A percentile compares a stretch with the other conserved stretches of the same genome.
phyloP scores from a whole-genome alignment of 2,329 filamentous ascomycete genomes.

The Colletotrichum orchidophilum region DNA sequence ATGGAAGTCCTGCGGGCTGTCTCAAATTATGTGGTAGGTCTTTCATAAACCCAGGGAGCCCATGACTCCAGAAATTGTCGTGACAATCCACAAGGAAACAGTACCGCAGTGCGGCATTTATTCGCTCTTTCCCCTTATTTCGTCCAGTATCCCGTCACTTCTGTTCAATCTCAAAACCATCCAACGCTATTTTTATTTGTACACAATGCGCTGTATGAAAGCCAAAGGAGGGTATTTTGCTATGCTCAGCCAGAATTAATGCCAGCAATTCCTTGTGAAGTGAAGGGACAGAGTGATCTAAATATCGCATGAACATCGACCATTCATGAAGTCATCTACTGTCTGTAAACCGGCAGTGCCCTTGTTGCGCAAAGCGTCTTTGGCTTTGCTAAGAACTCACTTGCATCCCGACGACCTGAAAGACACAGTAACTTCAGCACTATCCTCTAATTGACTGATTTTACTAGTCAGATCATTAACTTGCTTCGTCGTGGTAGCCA shows the following conservation, averaged over 20 bases:
- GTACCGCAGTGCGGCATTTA: too few relatives aligned
- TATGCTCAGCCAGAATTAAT: not conserved
- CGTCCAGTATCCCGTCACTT: too few relatives aligned
- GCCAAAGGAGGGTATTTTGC: not conserved
- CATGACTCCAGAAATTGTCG: too few relatives aligned
- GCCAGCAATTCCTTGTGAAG: not conserved
- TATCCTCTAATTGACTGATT: not conserved
- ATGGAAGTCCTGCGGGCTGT: not conserved
- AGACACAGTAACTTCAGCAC: slow-evolving; percentile 12
- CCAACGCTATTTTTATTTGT: too few relatives aligned
- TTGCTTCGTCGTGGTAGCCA: not conserved
- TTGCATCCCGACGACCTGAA: slow-evolving; percentile 5
- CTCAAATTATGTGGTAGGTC: too few relatives aligned
- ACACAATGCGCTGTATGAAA: too few relatives aligned
- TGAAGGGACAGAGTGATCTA: not conserved
- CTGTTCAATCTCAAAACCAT: too few relatives aligned
- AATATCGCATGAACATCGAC: not conserved
- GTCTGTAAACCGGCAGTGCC: not conserved
- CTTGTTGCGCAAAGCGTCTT: too few relatives aligned
- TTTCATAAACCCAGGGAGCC: too few relatives aligned
- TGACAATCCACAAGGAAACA: too few relatives aligned
- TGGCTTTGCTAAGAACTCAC: not conserved
- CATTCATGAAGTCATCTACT: not conserved
- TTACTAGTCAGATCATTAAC: not conserved
- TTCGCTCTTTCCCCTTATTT: too few relatives aligned